Conservation (phyloP, 2,329 filamentous ascomycete species). For the Penicillium sp. region DNA sequence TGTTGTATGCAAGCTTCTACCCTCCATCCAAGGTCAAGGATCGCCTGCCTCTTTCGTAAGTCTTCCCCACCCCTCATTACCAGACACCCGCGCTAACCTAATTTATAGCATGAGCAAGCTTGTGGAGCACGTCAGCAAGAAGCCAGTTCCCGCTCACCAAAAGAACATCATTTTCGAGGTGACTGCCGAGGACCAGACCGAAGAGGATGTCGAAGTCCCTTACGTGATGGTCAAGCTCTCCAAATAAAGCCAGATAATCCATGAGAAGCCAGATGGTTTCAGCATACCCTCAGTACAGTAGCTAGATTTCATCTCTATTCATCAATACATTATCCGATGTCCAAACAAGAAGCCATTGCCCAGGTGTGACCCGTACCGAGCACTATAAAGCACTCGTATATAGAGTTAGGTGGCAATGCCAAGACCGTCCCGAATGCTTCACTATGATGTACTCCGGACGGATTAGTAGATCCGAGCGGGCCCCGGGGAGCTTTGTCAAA, state of each 20-base stretch:
- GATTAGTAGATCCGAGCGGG: background rate
- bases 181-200: conserved; percentile 82
- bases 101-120: conserved; percentile 75
- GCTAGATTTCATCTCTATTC: background rate
- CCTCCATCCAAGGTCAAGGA: conserved; percentile 81
- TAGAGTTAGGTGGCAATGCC: too few relatives aligned
- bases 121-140: conserved; percentile 87
- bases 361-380: too few relatives aligned
- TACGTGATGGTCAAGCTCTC: conserved; percentile 86
- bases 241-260: conserved; percentile 29
- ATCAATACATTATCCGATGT: too few relatives aligned
- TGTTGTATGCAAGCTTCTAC: conserved; percentile 94
- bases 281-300: conserved; percentile 8
- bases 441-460: too few relatives aligned
- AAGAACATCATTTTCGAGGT: conserved; percentile 97
- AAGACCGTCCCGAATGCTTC: too few relatives aligned
- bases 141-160: conserved; percentile 85
- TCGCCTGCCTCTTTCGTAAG: conserved; percentile 69
- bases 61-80: conserved; percentile 22
- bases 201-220: conserved; percentile 94
- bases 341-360: too few relatives aligned
- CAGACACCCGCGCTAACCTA: conserved; percentile 27
- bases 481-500: conserved; percentile 28
- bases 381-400: too few relatives aligned
- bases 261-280: conserved; percentile 3